These are phyloP conservation scores for Tetradesmus lagerheimii DNA, from an alignment of 139 green algal species.

Conservation along the genomic window DNA sequence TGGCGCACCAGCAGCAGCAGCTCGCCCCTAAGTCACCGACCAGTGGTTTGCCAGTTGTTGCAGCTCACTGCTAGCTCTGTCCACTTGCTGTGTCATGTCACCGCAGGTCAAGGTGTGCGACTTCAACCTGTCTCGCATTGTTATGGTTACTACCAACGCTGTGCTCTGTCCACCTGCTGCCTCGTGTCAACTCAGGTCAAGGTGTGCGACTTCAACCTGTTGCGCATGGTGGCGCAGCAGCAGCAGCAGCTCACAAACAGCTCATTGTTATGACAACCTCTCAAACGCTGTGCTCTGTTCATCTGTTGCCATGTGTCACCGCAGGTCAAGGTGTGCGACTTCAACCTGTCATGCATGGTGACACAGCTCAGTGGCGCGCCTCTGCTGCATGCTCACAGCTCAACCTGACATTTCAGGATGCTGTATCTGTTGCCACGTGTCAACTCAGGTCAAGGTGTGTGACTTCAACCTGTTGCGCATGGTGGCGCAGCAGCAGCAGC, in stretches of 20 bases:
- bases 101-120: slow-evolving; percentile 61
- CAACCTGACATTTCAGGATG: no score
- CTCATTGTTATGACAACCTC: no score
- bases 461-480: slow-evolving; percentile 73
- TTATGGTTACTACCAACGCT: no score
- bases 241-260: slow-evolving; percentile 44
- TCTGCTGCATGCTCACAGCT: no score
- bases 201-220: slow-evolving; percentile 78
- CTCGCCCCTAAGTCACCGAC: no score
- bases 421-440: no score
- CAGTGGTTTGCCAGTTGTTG: not conserved
- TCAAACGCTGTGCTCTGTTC: no score
- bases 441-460: slow-evolving; percentile 56
- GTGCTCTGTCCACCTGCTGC: no score
- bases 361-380: no score
- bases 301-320: no score
- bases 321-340: slow-evolving; percentile 67
- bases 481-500: slow-evolving; percentile 38
- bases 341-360: slow-evolving; percentile 68
- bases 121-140: slow-evolving; percentile 69
- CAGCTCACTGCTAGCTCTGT: no score
- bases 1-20: slow-evolving; percentile 18
- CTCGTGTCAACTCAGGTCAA: slow-evolving; percentile 33
- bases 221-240: slow-evolving; percentile 41
- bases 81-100: no score